phyloP scores from a whole-genome alignment of 2,329 filamentous ascomycete genomes.

The Phaeosphaeria sp. region DNA sequence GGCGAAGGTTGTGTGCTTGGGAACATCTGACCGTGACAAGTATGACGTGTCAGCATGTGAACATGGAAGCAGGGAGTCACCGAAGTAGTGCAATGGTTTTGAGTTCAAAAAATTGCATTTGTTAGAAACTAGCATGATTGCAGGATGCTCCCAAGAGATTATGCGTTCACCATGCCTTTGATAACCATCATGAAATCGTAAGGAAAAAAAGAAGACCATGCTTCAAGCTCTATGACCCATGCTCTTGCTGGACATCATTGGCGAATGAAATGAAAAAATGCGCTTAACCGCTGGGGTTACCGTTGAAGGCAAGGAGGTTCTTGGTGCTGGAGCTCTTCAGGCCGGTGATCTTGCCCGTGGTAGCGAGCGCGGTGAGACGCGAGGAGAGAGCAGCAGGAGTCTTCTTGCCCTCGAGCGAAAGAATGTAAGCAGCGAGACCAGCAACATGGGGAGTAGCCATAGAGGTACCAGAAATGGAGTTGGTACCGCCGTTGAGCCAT shows the following conservation, averaged over 20 bases:
- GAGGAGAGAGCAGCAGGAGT: slow-evolving; percentile 58
- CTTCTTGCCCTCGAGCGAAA: slow-evolving; percentile 57
- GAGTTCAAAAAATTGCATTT: neutral
- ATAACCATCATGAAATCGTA: neutral
- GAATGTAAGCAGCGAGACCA: slow-evolving; percentile 74
- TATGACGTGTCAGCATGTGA: neutral
- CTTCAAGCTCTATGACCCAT: neutral
- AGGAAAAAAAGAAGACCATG: neutral
- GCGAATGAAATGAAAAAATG: slow-evolving; percentile 3
- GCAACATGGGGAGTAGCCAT: slow-evolving; percentile 75
- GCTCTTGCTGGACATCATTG: slow-evolving; percentile 8
- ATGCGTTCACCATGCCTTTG: neutral
- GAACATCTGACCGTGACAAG: neutral
- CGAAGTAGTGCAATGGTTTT: neutral
- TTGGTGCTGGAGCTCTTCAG: slow-evolving; percentile 54
- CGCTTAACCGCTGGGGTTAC: slow-evolving; percentile 38
- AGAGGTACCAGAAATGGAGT: slow-evolving; percentile 66
- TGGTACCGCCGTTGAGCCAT: slow-evolving; percentile 53
- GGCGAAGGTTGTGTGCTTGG: neutral
- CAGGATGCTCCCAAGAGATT: neutral
- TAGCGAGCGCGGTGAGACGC: slow-evolving; percentile 55
- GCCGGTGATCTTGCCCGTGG: slow-evolving; percentile 51
- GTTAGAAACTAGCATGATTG: slow-evolving; percentile 1
- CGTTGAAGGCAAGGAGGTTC: slow-evolving; percentile 66
- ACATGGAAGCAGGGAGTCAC: neutral